A percentile compares a stretch with the other conserved stretches of the same genome.
phyloP scores from a whole-genome alignment of 176 grass and related monocot genomes.

The Carex kokanica region DNA sequence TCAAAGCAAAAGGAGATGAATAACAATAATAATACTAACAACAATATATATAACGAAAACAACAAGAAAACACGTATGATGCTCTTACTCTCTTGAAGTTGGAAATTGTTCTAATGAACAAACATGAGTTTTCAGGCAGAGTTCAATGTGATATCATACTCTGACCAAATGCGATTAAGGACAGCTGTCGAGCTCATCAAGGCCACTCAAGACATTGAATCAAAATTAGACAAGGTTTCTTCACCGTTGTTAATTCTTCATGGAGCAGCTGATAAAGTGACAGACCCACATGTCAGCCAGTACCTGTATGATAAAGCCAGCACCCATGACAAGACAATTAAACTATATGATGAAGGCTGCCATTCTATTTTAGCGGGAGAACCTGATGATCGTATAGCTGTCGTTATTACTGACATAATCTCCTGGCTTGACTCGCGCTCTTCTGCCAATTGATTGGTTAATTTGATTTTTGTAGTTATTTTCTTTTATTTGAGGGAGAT shows the following conservation, averaged over 20 bases:
- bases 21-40: not conserved
- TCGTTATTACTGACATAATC: slow-evolving; percentile 72
- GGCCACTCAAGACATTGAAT: slow-evolving; percentile 84
- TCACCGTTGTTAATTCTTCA: slow-evolving; percentile 91
- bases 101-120: not conserved
- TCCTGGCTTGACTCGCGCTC: slow-evolving; percentile 79
- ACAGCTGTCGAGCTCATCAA: slow-evolving; percentile 92
- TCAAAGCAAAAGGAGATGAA: not conserved
- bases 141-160: slow-evolving; percentile 86
- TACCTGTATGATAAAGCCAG: slow-evolving; percentile 70
- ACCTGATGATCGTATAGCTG: slow-evolving; percentile 62
- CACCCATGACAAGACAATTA: slow-evolving; percentile 72
- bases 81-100: not conserved
- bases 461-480: slow-evolving; percentile 8
- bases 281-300: slow-evolving; percentile 73
- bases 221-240: slow-evolving; percentile 70
- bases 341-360: slow-evolving; percentile 73
- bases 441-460: slow-evolving; percentile 15
- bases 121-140: slow-evolving; percentile 54
- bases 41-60: too few relatives aligned
- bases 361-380: slow-evolving; percentile 87
- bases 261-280: slow-evolving; percentile 89
- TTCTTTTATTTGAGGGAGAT: not conserved
- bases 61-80: not conserved
- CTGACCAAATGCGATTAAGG: slow-evolving; percentile 80